phyloP scores from a whole-genome alignment of 2,329 filamentous ascomycete genomes.

The Aspergillus viridinutans region DNA sequence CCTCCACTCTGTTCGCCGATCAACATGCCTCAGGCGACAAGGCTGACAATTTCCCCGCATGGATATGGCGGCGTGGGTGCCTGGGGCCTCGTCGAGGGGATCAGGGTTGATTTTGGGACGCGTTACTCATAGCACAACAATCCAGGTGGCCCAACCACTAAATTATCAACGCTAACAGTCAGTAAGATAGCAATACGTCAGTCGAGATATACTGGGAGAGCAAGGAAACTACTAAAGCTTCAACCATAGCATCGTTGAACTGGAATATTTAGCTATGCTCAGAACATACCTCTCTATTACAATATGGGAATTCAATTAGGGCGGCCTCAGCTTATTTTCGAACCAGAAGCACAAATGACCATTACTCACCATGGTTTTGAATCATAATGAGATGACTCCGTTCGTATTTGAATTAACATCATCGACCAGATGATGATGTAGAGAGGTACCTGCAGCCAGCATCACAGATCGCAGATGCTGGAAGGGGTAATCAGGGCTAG shows the following conservation, averaged over 20 bases:
- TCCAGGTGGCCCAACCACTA: no score
- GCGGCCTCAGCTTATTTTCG: not conserved
- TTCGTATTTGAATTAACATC: not conserved
- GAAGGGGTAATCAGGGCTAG: slow-evolving; percentile 15
- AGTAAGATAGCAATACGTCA: no score
- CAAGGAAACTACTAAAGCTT: not conserved
- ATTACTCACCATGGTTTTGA: not conserved
- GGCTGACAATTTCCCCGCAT: not conserved
- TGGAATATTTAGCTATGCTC: no score
- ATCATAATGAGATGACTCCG: not conserved
- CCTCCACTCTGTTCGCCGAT: not conserved
- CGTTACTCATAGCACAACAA: not conserved
- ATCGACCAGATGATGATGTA: not conserved
- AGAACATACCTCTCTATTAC: no score
- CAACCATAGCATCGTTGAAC: no score
- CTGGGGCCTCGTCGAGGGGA: not conserved
- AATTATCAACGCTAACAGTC: no score
- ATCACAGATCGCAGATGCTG: not conserved
- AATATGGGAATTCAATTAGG: not conserved
- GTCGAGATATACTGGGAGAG: no score
- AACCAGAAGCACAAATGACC: not conserved
- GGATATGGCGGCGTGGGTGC: not conserved
- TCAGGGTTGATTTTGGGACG: not conserved
- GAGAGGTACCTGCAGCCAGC: not conserved
- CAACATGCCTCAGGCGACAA: not conserved